These are phyloP conservation scores for Trichaptum fuscoviolaceum DNA, from an alignment of 768 basidiomycete genomes.

Conservation along the genomic window DNA sequence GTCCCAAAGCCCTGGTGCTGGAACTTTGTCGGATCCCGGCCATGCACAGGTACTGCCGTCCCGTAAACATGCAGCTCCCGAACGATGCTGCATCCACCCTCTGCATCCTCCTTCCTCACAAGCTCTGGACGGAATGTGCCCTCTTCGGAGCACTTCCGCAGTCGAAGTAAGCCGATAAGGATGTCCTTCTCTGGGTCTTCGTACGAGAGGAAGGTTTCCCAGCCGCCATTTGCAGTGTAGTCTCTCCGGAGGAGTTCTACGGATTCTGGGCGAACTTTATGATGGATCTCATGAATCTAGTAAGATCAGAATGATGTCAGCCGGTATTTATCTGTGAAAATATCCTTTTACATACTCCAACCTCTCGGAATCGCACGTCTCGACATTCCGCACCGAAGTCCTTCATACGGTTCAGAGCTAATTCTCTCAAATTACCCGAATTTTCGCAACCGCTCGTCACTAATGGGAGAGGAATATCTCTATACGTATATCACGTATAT, in stretches of 20 bases:
- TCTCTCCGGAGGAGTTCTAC: conserved; percentile 94
- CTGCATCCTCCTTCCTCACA: conserved; percentile 57
- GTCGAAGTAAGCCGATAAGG: conserved; percentile 84
- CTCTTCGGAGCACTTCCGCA: conserved; percentile 94
- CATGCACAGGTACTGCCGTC: conserved; percentile 95
- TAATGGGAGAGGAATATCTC: conserved; percentile 95
- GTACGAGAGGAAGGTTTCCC: conserved; percentile 99
- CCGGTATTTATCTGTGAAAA: conserved; percentile 5
- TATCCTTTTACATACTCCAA: conserved; percentile 63
- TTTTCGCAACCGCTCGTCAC: conserved; percentile 98
- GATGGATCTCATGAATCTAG: conserved; percentile 97
- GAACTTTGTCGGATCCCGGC: conserved; percentile 96
- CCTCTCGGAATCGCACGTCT: conserved; percentile 96
- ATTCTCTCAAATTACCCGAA: conserved; percentile 91
- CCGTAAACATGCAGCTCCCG: conserved; percentile 97
- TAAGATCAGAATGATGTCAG: conserved; percentile 11
- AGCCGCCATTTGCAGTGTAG: conserved; percentile 95
- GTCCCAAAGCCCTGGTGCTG: conserved; percentile 99
- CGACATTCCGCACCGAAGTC: conserved; percentile 98
- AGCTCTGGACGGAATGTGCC: conserved; percentile 96
- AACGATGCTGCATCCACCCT: conserved; percentile 87
- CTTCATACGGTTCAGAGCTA: conserved; percentile 96
- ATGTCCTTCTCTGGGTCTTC: conserved; percentile 98
- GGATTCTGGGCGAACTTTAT: conserved; percentile 92
- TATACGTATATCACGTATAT: conserved; percentile 26